A percentile compares a stretch with the other conserved stretches of the same genome.
Evolutionary conservation across 1,139 yeast species (phyloP).

Genomic region (Pichia sp.): DNA sequence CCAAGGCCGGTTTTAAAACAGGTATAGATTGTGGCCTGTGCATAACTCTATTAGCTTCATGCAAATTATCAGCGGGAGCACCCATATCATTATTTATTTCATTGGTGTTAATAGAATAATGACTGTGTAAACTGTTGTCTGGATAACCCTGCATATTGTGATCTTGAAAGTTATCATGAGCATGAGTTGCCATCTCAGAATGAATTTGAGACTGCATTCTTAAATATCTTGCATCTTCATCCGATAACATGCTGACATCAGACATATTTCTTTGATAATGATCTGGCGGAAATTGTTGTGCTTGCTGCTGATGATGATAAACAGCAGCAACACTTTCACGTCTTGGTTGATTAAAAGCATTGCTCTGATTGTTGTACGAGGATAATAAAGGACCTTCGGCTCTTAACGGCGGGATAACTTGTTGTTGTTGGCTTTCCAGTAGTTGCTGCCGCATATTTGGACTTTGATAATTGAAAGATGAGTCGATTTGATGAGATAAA

Average conservation of each 20-base stretch:
- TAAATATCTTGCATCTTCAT: background rate
- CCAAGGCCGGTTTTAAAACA: background rate
- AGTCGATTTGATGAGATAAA: conserved; percentile 6
- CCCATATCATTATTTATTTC: background rate
- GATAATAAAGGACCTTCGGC: conserved; percentile 35
- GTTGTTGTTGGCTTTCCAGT: conserved; percentile 14
- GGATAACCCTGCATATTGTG: background rate
- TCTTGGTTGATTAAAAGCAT: conserved; percentile 22
- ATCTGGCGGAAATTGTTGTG: background rate
- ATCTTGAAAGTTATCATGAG: background rate
- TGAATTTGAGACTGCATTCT: background rate
- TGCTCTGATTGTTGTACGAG: conserved; percentile 27
- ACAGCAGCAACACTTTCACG: conserved; percentile 34
- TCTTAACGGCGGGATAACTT: conserved; percentile 34
- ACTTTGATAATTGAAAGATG: background rate
- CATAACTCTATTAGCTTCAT: background rate
- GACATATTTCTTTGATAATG: background rate
- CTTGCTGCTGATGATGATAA: conserved; percentile 10
- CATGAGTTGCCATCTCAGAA: background rate
- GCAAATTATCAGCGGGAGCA: background rate
- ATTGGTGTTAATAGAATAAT: background rate
- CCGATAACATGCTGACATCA: conserved; percentile 15
- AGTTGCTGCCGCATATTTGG: no score
- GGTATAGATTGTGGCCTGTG: conserved; percentile 16
- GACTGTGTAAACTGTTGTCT: background rate